phyloP scores from a whole-genome alignment of 2,329 filamentous ascomycete genomes.

The Penicillium sp. region DNA sequence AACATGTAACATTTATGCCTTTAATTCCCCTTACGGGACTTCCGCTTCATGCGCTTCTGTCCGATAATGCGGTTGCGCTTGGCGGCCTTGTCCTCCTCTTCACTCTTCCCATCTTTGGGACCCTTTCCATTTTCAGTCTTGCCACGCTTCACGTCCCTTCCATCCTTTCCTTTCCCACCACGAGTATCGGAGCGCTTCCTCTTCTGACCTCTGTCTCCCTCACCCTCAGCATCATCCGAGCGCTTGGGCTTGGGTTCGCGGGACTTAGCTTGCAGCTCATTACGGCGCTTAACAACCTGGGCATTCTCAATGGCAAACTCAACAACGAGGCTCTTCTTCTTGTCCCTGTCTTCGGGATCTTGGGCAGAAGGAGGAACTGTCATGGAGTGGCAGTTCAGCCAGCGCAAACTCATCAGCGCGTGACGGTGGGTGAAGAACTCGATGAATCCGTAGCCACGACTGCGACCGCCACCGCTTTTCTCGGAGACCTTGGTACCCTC shows the following conservation, averaged over 20 bases:
- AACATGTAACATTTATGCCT: slow-evolving; percentile 12
- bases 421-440: slow-evolving; percentile 91
- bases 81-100: slow-evolving; percentile 48
- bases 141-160: slow-evolving; percentile 24
- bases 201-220: slow-evolving; percentile 26
- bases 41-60: slow-evolving; percentile 69
- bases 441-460: slow-evolving; percentile 91
- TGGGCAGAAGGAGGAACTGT: slow-evolving; percentile 29
- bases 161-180: slow-evolving; percentile 13
- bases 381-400: slow-evolving; percentile 71
- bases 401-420: slow-evolving; percentile 88
- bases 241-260: slow-evolving; percentile 22
- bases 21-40: slow-evolving; percentile 46
- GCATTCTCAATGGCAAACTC: slow-evolving; percentile 98
- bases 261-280: slow-evolving; percentile 27
- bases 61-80: slow-evolving; percentile 70
- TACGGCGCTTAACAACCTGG: slow-evolving; percentile 76
- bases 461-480: slow-evolving; percentile 66
- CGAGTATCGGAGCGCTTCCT: slow-evolving; percentile 26
- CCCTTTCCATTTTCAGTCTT: slow-evolving; percentile 1
- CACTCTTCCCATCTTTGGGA: slow-evolving; percentile 23
- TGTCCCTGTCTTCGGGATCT: slow-evolving; percentile 48
- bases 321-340: slow-evolving; percentile 80
- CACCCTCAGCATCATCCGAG: slow-evolving; percentile 21
- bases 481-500: slow-evolving; percentile 78